Conservation (phyloP, 1,139 yeast species). For the Debaryomyces fabryi region DNA sequence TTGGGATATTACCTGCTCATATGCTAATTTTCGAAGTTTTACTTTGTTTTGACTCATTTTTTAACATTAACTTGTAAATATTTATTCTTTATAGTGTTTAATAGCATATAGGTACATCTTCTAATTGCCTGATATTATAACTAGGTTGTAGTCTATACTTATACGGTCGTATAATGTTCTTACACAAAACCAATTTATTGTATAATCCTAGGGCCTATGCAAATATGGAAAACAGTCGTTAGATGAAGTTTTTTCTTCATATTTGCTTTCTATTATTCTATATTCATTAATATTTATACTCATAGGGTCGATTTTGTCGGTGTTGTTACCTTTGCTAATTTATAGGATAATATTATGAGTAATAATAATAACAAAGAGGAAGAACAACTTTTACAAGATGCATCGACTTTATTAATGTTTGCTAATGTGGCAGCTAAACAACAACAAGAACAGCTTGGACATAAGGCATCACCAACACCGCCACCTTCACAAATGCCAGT, state of each 20-base stretch:
- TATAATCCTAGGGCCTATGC: not conserved
- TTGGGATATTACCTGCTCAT: not conserved
- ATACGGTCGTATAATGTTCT: constrained; percentile 12
- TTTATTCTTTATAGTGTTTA: constrained; percentile 5
- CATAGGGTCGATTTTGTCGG: not conserved
- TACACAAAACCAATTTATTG: constrained; percentile 9
- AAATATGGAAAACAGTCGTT: constrained; percentile 3
- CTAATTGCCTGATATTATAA: not conserved
- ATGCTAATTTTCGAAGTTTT: not conserved
- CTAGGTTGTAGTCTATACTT: not conserved
- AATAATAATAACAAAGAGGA: constrained; percentile 21
- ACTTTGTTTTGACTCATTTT: not conserved
- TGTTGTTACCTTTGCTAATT: not conserved
- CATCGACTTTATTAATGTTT: constrained; percentile 67
- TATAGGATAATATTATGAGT: constrained; percentile 7
- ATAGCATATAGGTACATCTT: constrained; percentile 2
- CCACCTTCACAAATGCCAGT: constrained; percentile 12
- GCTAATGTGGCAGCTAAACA: constrained; percentile 58
- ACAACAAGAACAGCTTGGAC: constrained; percentile 26
- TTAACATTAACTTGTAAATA: constrained; percentile 4
- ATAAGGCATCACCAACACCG: constrained; percentile 19
- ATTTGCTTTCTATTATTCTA: not conserved
- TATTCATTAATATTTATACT: not conserved
- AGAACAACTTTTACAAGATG: constrained; percentile 56
- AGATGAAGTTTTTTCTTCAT: not conserved